Base-by-base conservation (phyloP, 2,329 filamentous ascomycete species). In the Lecanicillium sp. region DNA sequence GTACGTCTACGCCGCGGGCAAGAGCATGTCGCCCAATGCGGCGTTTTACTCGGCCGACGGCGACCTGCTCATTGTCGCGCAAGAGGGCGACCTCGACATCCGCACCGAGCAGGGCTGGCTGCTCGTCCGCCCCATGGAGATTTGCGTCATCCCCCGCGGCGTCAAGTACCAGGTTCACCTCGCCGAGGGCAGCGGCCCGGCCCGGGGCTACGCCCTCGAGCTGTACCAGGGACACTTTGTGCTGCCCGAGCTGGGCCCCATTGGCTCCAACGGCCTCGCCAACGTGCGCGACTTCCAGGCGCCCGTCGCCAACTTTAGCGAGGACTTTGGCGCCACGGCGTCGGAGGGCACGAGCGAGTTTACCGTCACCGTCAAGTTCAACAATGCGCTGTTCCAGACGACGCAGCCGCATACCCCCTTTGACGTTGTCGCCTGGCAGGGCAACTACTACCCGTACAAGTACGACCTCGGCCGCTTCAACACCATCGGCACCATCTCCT, bases 41-140 rank as follows among this genome's bases (percentile, higher is more conserved):
- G 84, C 84, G 1, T 90, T 88, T 59, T 89, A 87, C 66, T 87
- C 81, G 12, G 80, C 85, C 0, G 83, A 87, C 53, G 83, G 83
- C n/a, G 83, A 87, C 56, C 74, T 84, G 47, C 59, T 87, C 42
- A 78, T 87, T 46, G 79, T 87, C 22, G 71, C 80, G 12, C 83
- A 87, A 56, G 73, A 82, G 43, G 83, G 83, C 3, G 69, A 71
- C 10, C 61, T 87, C 29, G 81, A 87, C 51, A 80, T 87, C 44
- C 73, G 79, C 54, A 87, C 83, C 0, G 83, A 87, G 57, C 65
- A 87, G 40, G 83, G 83, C 32, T 72, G 69, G 49, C 62, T 87
- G 11, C 68, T 83, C 34, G 76, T 87, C 14, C 72, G 82, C 39
- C 82, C 82, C 2, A 78, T 81, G 52, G 83, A 87, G 57, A 84